A percentile compares a stretch with the other conserved stretches of the same genome.
Conservation (phyloP, 2,329 filamentous ascomycete genomes). For the Stemphylium vesicarium region DNA sequence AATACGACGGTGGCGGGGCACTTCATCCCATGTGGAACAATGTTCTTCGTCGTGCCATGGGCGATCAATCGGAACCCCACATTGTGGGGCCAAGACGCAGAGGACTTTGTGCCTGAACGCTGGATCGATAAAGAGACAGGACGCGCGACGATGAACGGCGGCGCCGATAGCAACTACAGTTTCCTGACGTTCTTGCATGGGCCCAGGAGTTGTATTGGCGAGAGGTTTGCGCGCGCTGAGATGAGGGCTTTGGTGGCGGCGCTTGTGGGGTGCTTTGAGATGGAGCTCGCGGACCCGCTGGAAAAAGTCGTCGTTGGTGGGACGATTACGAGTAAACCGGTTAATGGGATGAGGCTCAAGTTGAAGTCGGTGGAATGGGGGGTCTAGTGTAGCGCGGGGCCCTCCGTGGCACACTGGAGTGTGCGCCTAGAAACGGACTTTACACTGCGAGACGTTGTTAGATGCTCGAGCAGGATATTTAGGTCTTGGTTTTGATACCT, state of each 20-base stretch:
- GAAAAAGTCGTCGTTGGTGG: slow-evolving; percentile 41
- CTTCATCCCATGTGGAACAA: slow-evolving; percentile 49
- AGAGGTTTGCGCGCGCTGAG: slow-evolving; percentile 48
- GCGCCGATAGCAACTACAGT: slow-evolving; percentile 48
- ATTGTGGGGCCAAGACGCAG: slow-evolving; percentile 53
- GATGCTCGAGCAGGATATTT: too few relatives aligned
- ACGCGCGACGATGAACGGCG: slow-evolving; percentile 50
- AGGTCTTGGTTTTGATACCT: too few relatives aligned
- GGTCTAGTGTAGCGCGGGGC: neutral
- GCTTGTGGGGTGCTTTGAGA: slow-evolving; percentile 44
- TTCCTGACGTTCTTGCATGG: slow-evolving; percentile 55
- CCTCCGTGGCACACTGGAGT: neutral
- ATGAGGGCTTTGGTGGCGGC: slow-evolving; percentile 45
- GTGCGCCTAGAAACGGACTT: too few relatives aligned
- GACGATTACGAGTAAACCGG: slow-evolving; percentile 48
- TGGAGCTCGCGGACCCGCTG: slow-evolving; percentile 41
- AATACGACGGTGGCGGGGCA: slow-evolving; percentile 44
- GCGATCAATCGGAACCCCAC: slow-evolving; percentile 52
- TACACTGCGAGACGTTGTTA: too few relatives aligned
- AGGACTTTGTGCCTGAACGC: slow-evolving; percentile 53
- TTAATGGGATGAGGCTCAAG: slow-evolving; percentile 47
- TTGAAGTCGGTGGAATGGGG: slow-evolving; percentile 34
- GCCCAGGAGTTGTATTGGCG: slow-evolving; percentile 49
- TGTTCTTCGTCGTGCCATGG: slow-evolving; percentile 49
- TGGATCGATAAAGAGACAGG: slow-evolving; percentile 52